phyloP scores from a whole-genome alignment of 371 early-diverging fungal genomes.

The Mortierella sp. region DNA sequence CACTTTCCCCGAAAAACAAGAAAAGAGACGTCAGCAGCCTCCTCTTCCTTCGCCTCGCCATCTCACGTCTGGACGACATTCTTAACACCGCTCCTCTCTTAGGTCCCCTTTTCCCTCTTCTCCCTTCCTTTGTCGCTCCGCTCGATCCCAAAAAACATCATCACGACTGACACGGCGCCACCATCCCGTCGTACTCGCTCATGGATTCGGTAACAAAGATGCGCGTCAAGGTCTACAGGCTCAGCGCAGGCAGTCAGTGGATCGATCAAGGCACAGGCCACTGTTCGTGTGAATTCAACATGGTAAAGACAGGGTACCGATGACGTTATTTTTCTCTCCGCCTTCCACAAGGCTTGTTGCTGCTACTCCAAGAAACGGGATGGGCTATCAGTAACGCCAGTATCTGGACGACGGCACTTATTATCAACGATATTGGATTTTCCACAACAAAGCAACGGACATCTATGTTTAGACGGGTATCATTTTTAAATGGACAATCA shows the following conservation, averaged over 20 bases:
- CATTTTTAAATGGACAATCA: background rate
- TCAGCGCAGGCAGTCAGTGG: conserved; percentile 79
- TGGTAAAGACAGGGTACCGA: conserved; percentile 55
- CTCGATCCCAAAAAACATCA: background rate
- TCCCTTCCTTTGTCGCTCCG: background rate
- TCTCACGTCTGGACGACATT: background rate
- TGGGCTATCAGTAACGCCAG: background rate
- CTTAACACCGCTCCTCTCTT: background rate
- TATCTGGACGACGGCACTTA: background rate
- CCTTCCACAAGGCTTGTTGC: background rate
- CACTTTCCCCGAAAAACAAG: background rate
- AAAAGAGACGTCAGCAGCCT: background rate
- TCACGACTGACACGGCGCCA: conserved; percentile 12
- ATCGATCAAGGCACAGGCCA: conserved; percentile 88
- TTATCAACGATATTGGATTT: background rate
- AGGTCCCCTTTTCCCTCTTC: background rate
- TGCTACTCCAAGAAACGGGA: background rate
- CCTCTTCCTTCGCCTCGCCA: background rate
- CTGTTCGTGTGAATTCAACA: conserved; percentile 70
- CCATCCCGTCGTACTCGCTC: conserved; percentile 18
- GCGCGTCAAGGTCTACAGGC: conserved; percentile 88
- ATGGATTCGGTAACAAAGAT: conserved; percentile 57
- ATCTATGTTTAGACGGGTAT: background rate
- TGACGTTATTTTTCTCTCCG: conserved; percentile 4
- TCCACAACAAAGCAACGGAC: background rate